These are phyloP conservation scores for Diutina pseudorugosa DNA, from an alignment of 1,139 yeast species.

Conservation along the genomic window DNA sequence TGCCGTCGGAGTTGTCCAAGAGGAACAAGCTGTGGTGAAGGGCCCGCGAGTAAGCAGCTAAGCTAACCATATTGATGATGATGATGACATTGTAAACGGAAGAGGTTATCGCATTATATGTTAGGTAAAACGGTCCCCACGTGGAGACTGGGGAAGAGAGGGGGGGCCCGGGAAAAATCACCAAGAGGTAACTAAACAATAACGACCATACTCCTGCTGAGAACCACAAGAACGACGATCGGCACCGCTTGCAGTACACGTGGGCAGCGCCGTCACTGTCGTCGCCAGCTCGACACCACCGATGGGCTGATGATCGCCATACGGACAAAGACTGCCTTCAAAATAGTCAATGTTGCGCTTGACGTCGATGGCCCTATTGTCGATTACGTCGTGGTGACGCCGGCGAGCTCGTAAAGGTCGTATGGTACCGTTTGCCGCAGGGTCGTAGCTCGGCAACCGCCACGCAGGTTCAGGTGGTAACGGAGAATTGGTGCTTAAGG, in stretches of 20 bases:
- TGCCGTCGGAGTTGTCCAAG: not conserved
- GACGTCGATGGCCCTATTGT: not conserved
- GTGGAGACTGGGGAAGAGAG: too few relatives aligned
- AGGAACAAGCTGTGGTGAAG: slow-evolving; percentile 2
- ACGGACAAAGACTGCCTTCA: not conserved
- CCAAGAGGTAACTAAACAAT: not conserved
- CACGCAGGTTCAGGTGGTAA: not conserved
- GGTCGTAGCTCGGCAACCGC: not conserved
- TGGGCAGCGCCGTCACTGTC: not conserved
- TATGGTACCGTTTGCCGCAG: not conserved
- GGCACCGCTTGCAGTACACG: not conserved
- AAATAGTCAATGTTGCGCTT: not conserved
- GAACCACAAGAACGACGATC: not conserved
- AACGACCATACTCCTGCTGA: not conserved
- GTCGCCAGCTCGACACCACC: not conserved
- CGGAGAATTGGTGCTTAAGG: not conserved
- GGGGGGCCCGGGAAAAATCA: not conserved
- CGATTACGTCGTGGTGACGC: not conserved
- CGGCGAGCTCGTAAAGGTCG: not conserved
- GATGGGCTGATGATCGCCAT: not conserved
- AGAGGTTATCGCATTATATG: not conserved
- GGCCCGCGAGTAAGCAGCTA: not conserved
- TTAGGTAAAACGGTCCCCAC: not conserved
- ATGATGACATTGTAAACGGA: not conserved
- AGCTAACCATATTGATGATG: not conserved